phyloP scores from a whole-genome alignment of 2,329 filamentous ascomycete species.

The Fusarium dimerum region DNA sequence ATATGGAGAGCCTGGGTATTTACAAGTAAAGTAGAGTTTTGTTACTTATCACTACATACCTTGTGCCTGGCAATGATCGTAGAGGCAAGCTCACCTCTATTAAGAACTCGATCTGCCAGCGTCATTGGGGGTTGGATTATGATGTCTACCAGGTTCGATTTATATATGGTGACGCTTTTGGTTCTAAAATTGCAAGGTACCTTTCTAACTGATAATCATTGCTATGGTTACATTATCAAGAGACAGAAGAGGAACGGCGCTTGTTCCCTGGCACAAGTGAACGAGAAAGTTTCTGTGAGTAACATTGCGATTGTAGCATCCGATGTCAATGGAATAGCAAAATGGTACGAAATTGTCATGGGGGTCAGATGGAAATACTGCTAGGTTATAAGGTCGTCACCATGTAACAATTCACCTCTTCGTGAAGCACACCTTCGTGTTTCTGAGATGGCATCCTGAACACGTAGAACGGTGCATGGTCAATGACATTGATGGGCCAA shows the following conservation, averaged over 20 bases:
- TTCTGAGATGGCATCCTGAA: no score
- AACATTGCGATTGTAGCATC: conserved; percentile 5
- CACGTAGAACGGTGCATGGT: no score
- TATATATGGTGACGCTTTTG: conserved; percentile 8
- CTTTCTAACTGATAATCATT: conserved; percentile 19
- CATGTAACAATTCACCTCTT: no score
- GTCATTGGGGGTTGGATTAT: conserved; percentile 13
- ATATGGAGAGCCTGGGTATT: no score
- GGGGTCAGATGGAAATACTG: no score
- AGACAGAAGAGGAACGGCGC: conserved; percentile 10
- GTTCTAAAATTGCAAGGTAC: conserved; percentile 10
- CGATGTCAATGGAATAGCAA: no score
- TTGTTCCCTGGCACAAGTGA: conserved; percentile 15
- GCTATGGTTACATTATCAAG: conserved; percentile 8
- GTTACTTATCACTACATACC: no score
- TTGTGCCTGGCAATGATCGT: conserved; percentile 12
- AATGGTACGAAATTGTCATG: no score
- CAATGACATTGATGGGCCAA: no score
- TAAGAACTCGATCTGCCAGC: conserved; percentile 9
- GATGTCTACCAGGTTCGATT: conserved; percentile 10
- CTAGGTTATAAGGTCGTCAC: no score
- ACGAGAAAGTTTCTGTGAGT: conserved; percentile 19
- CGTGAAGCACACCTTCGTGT: no score
- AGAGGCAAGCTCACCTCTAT: conserved; percentile 10
- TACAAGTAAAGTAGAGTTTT: no score